A percentile compares a stretch with the other conserved stretches of the same genome.
Evolutionary conservation across 345 rosid species (phyloP).

Genomic region (Populus deltoides): DNA sequence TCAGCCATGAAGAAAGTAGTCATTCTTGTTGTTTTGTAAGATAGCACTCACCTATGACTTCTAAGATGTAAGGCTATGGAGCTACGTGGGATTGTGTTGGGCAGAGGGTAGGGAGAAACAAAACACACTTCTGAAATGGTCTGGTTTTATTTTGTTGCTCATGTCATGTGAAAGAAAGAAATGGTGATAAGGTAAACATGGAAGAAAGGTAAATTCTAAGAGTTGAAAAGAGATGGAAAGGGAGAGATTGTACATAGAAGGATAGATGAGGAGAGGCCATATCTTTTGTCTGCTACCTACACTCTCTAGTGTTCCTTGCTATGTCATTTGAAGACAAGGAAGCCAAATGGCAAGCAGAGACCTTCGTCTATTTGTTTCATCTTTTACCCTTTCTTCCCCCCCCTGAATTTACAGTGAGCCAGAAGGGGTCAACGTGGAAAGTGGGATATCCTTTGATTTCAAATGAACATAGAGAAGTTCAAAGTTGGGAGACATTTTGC

Average conservation of each 20-base stretch:
- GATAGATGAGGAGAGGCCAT: conserved; percentile 6
- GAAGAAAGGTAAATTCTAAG: neutral
- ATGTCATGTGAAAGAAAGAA: neutral
- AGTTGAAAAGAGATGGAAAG: neutral
- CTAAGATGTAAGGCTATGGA: neutral
- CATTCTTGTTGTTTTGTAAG: neutral
- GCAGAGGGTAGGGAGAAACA: neutral
- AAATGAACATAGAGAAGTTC: too few species aligned
- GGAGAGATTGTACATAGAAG: neutral
- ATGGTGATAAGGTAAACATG: neutral
- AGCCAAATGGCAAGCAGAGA: neutral
- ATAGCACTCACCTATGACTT: neutral
- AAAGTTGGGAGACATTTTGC: too few species aligned
- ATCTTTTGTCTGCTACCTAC: conserved; percentile 3
- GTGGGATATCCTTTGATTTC: too few species aligned
- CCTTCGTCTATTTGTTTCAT: neutral
- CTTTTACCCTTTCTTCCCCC: neutral
- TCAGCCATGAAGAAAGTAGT: conserved; percentile 35
- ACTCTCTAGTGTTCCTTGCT: neutral
- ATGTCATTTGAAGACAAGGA: neutral
- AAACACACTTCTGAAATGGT: neutral
- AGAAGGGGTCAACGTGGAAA: neutral
- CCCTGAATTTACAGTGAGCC: neutral
- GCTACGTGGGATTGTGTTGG: neutral
- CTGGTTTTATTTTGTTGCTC: neutral